These are phyloP conservation scores for Cordyceps sp. DNA, from an alignment of 2,329 filamentous ascomycete genomes.

Conservation along the genomic window DNA sequence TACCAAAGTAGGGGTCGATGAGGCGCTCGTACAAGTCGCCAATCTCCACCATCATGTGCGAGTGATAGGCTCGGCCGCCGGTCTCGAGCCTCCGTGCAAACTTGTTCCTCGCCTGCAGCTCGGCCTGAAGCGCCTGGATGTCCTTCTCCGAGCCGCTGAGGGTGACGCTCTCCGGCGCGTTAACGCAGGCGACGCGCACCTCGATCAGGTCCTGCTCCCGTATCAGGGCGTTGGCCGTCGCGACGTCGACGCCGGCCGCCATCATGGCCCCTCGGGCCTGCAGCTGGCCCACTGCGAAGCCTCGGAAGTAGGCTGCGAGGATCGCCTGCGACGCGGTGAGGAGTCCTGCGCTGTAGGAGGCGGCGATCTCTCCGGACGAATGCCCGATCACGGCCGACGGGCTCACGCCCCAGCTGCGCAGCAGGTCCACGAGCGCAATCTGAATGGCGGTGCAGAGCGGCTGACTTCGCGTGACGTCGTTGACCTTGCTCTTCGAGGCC, in stretches of 20 bases:
- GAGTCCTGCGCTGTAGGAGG: constrained; percentile 10
- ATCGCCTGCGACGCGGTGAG: constrained; percentile 5
- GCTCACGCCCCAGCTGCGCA: constrained; percentile 12
- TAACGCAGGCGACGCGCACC: constrained; percentile 9
- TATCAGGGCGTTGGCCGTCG: constrained; percentile 2
- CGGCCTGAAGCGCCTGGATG: constrained; percentile 2
- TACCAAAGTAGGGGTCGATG: neutral
- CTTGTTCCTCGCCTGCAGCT: constrained; percentile 2
- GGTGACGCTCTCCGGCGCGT: constrained; percentile 9
- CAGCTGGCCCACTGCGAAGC: constrained; percentile 1
- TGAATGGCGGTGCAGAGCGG: constrained; percentile 15
- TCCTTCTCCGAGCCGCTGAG: constrained; percentile 7
- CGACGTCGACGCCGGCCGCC: constrained; percentile 5
- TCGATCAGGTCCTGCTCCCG: constrained; percentile 1
- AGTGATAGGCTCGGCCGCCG: constrained; percentile 8
- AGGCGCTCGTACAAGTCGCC: constrained; percentile 2
- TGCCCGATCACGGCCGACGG: constrained; percentile 21
- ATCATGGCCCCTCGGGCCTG: constrained; percentile 8
- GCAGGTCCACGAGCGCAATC: constrained; percentile 17
- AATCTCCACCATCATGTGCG: constrained; percentile 5
- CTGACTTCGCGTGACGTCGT: constrained; percentile 8
- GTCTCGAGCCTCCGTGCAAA: constrained; percentile 7
- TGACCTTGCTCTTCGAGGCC: constrained; percentile 4
- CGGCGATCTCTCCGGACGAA: constrained; percentile 14
- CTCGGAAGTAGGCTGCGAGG: constrained; percentile 6